Evolutionary conservation across 371 early-diverging fungal species (phyloP).

Genomic region (Mucor indicus): DNA sequence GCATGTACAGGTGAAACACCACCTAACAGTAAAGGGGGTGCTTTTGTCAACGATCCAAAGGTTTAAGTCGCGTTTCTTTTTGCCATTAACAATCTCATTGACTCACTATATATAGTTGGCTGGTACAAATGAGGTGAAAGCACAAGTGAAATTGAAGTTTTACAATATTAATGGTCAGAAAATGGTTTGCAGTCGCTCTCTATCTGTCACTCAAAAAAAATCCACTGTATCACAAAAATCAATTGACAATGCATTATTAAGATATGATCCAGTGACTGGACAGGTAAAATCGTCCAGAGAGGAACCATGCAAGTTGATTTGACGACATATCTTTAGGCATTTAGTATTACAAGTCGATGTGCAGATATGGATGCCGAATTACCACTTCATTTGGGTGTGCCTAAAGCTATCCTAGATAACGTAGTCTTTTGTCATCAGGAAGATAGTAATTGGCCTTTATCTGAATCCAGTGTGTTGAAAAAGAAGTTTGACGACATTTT

Average conservation of each 20-base stretch:
- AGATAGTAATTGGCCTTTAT: slow-evolving; percentile 97
- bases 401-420: slow-evolving; percentile 93
- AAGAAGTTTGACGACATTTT: slow-evolving; percentile 99
- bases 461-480: slow-evolving; percentile 89
- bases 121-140: slow-evolving; percentile 84
- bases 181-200: slow-evolving; percentile 78
- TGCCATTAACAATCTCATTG: background rate
- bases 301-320: background rate
- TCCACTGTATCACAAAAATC: slow-evolving; percentile 72
- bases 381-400: slow-evolving; percentile 85
- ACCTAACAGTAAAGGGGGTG: slow-evolving; percentile 89
- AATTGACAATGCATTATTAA: slow-evolving; percentile 77
- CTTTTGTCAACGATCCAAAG: slow-evolving; percentile 98
- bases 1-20: slow-evolving; percentile 97
- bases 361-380: slow-evolving; percentile 89
- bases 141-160: slow-evolving; percentile 93
- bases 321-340: slow-evolving; percentile 43
- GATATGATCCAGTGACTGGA: slow-evolving; percentile 58
- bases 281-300: slow-evolving; percentile 36
- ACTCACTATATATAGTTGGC: slow-evolving; percentile 59
- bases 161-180: slow-evolving; percentile 69
- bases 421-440: slow-evolving; percentile 99
- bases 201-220: slow-evolving; percentile 77
- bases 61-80: slow-evolving; percentile 33
- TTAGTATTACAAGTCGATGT: slow-evolving; percentile 77